Evolutionary conservation across 2,329 filamentous ascomycete genomes (phyloP), one percentile per base, ranked within the genome.

Genomic region (Verticillium longisporum): DNA sequence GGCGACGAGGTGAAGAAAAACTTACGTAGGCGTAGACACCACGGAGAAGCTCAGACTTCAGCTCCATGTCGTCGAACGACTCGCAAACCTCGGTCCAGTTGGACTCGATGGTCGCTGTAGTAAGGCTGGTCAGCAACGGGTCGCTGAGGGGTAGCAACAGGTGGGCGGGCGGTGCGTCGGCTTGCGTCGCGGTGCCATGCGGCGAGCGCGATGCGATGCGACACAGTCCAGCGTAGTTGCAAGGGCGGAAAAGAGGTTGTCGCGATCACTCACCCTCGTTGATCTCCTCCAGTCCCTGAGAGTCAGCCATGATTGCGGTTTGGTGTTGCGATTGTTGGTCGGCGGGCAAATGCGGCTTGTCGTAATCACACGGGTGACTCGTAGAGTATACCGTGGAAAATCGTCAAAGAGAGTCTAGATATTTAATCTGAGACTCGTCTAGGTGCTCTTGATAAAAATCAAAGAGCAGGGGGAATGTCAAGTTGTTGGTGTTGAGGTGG

Each of bases 81-180:
- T 99, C 96, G 80, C 95, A 94, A 74, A 94, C 93, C 87, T 98
- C 93, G 87, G 99, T 95, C 84, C 98, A 99, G 91, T 99, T 99
- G 77, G 93, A 97, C 87, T 99, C 41, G 41, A 50, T 50, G 41
- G 41, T 50, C 41, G 41, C 96, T 58, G 56, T 26, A 50, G 26
- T 38, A 21, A 26, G 21, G 15, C 41, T 36, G 26, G 56, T 58
- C 56, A 58, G 56, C 38, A 50, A 21, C 7, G 41, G 26, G 41
- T 50, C 41, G 41, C 41, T n/a, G 41, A 50, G 41, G 41, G 41
- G 41, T 50, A 50, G 41, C 41, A 50, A n/a, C 41, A 21, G 41
- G 41, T 11, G 18, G 37, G 37, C 10, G 37, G 37, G n/a, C 41
- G 41, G 7, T 9, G 34, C 34, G 34, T 36, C 34, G 34, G 2